These are phyloP conservation scores for Bruguiera parviflora DNA, from an alignment of 345 rosid species.

Conservation along the genomic window DNA sequence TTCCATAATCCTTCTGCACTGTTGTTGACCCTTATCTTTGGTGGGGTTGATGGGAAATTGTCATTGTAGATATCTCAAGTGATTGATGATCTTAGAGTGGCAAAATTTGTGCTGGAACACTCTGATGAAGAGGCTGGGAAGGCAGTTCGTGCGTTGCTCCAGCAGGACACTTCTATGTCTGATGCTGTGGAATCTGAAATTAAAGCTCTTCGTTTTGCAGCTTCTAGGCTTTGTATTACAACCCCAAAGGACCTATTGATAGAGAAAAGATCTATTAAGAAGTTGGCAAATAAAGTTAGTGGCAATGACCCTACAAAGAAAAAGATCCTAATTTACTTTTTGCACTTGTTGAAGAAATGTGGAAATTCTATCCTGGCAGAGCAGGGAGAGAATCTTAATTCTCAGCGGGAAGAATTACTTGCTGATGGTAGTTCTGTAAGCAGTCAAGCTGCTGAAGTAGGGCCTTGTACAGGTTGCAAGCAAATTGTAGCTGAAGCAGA, in stretches of 20 bases:
- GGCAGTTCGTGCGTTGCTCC: conserved; percentile 53
- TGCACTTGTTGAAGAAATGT: conserved; percentile 54
- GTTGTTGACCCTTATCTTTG: neutral
- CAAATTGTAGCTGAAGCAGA: conserved; percentile 23
- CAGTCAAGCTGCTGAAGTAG: conserved; percentile 19
- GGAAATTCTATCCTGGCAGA: conserved; percentile 36
- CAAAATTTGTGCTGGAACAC: conserved; percentile 49
- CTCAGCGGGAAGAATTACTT: conserved; percentile 27
- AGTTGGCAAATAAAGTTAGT: conserved; percentile 35
- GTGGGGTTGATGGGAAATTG: conserved; percentile 16
- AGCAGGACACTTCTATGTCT: conserved; percentile 33
- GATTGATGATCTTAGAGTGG: conserved; percentile 52
- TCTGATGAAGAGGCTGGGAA: conserved; percentile 77
- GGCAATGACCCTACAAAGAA: conserved; percentile 37
- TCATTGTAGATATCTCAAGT: conserved; percentile 60
- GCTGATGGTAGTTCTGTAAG: neutral
- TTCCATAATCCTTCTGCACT: neutral
- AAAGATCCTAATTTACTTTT: conserved; percentile 48
- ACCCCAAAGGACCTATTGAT: conserved; percentile 45
- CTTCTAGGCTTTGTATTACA: conserved; percentile 50
- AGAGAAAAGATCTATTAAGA: conserved; percentile 65
- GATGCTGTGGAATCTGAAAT: conserved; percentile 41
- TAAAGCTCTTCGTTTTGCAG: conserved; percentile 48
- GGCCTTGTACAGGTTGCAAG: conserved; percentile 16
- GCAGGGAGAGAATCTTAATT: conserved; percentile 32